phyloP scores from a whole-genome alignment of 768 basidiomycete species.

The Lyophyllum atratum region DNA sequence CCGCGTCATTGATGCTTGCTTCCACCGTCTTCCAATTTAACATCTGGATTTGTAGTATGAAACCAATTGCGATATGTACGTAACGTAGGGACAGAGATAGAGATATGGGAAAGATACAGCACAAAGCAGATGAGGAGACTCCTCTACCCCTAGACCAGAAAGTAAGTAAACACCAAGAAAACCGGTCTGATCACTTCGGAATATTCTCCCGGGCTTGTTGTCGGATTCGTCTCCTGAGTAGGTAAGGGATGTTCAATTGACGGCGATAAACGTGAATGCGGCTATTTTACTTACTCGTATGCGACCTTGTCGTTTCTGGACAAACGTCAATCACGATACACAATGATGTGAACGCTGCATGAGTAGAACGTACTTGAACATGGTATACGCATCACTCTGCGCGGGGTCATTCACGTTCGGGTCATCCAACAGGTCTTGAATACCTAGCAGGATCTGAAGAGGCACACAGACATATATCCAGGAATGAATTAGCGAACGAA shows the following conservation, averaged over 20 bases:
- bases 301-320: constrained; percentile 88
- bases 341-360: not conserved
- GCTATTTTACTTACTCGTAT: constrained; percentile 68
- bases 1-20: not conserved
- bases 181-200: constrained; percentile 66
- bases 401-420: constrained; percentile 98
- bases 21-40: not conserved
- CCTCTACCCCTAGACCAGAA: not conserved
- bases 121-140: not conserved
- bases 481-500: not conserved
- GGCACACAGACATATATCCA: not conserved
- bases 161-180: not conserved
- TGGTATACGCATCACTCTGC: constrained; percentile 97
- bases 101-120: constrained; percentile 3
- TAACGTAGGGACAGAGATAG: not conserved
- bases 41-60: not conserved
- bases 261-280: not conserved
- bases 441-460: constrained; percentile 85
- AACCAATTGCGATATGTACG: not conserved
- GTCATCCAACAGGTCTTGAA: constrained; percentile 93
- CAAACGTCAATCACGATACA: constrained; percentile 10
- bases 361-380: constrained; percentile 76
- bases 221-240: constrained; percentile 69
- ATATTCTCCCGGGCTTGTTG: constrained; percentile 89
- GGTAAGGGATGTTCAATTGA: not conserved